These are phyloP conservation scores for Saccharomycopsis babjevae DNA, from an alignment of 805 yeast genomes.

Conservation along the genomic window DNA sequence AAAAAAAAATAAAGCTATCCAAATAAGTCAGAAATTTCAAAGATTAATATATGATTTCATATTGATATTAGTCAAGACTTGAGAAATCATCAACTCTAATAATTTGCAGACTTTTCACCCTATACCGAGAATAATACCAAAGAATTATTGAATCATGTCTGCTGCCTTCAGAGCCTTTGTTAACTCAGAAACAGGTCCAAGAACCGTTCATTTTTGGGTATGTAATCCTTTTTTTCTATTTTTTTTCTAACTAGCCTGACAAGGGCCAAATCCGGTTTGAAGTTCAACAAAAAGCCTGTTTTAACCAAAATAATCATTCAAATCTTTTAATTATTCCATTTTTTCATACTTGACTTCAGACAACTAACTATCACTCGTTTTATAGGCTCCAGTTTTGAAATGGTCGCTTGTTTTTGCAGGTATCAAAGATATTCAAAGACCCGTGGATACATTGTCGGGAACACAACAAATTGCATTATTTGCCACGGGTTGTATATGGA, in stretches of 20 bases:
- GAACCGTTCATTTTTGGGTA: conserved; percentile 96
- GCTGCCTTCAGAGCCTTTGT: conserved; percentile 60
- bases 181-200: conserved; percentile 89
- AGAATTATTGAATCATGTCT: conserved; percentile 24
- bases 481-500: conserved; percentile 94
- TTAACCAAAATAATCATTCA: too few relatives aligned
- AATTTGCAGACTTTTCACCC: too few relatives aligned
- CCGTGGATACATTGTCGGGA: conserved; percentile 85
- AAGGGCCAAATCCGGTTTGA: neutral
- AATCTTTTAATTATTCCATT: neutral
- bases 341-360: neutral
- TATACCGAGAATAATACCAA: neutral
- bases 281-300: neutral
- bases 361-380: conserved; percentile 4
- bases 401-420: conserved; percentile 95
- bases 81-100: too few relatives aligned
- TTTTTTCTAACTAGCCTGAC: too few relatives aligned
- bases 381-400: conserved; percentile 25
- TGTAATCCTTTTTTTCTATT: neutral
- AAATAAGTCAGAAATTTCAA: too few relatives aligned
- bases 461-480: conserved; percentile 56
- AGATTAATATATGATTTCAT: too few relatives aligned
- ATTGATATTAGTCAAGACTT: neutral
- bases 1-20: neutral
- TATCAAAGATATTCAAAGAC: conserved; percentile 73